These are phyloP conservation scores for Acephala macrosclerotiorum DNA, from an alignment of 2,329 filamentous ascomycete species.

Conservation along the genomic window DNA sequence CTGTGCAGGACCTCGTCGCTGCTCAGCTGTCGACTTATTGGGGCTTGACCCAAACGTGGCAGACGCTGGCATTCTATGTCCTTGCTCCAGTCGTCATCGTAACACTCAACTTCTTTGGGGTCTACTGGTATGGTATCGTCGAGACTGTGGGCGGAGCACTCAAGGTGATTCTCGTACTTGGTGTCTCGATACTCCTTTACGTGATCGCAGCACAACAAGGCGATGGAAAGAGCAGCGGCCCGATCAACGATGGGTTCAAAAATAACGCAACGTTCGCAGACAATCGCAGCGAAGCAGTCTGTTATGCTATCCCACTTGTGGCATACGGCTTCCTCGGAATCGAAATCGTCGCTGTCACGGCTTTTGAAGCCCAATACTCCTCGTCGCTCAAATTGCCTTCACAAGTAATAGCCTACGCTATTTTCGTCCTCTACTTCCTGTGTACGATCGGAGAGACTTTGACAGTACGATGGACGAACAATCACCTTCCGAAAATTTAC, in stretches of 20 bases:
- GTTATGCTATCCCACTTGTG: background rate
- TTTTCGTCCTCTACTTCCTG: conserved; percentile 5
- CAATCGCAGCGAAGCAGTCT: background rate
- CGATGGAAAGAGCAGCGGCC: background rate
- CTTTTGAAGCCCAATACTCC: background rate
- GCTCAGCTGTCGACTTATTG: background rate
- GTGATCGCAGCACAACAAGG: background rate
- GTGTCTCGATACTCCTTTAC: background rate
- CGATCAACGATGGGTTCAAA: conserved; percentile 1
- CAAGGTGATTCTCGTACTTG: background rate
- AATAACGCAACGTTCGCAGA: background rate
- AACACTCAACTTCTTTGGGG: background rate
- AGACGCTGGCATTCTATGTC: background rate
- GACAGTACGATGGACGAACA: background rate
- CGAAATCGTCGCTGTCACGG: background rate
- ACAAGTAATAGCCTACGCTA: background rate
- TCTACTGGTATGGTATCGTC: background rate
- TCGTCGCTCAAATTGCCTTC: background rate
- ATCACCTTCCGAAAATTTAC: background rate
- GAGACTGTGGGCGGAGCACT: background rate
- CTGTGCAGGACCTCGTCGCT: background rate
- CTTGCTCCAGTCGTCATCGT: background rate
- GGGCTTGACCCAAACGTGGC: background rate
- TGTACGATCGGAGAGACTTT: background rate
- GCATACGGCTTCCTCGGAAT: conserved; percentile 5